Conservation (phyloP, 2,329 filamentous ascomycete genomes). For the Trichophyton mentagrophytes region DNA sequence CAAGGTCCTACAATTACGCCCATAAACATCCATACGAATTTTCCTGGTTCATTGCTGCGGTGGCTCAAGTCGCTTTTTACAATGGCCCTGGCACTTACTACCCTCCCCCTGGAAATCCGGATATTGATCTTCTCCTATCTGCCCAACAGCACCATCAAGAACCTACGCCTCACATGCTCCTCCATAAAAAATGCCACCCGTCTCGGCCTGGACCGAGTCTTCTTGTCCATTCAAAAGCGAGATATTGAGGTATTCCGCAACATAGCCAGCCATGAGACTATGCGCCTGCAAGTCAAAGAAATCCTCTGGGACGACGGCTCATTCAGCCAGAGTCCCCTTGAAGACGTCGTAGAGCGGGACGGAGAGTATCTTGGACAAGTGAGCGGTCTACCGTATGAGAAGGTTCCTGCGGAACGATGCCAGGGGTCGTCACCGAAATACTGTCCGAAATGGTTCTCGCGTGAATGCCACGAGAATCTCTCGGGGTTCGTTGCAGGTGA, state of each 20-base stretch:
- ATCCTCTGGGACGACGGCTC: not conserved
- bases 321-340: not conserved
- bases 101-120: not conserved
- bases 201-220: not conserved
- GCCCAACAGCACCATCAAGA: not conserved
- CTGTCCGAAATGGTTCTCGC: not conserved
- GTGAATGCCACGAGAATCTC: not conserved
- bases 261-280: not conserved
- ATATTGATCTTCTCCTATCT: not conserved
- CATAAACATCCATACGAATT: not conserved
- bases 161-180: not conserved
- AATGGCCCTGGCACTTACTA: not conserved
- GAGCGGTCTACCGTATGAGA: not conserved
- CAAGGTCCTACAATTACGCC: not conserved
- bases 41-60: not conserved
- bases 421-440: not conserved
- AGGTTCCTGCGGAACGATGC: not conserved
- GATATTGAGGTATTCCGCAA: not conserved
- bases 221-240: not conserved
- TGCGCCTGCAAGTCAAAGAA: not conserved
- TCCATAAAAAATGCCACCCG: not conserved
- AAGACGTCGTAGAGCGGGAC: not conserved
- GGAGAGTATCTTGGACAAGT: not conserved
- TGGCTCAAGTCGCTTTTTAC: not conserved
- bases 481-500: not conserved